Base-by-base conservation (phyloP, 306 rosid species). In the Vigna nakashimae region DNA sequence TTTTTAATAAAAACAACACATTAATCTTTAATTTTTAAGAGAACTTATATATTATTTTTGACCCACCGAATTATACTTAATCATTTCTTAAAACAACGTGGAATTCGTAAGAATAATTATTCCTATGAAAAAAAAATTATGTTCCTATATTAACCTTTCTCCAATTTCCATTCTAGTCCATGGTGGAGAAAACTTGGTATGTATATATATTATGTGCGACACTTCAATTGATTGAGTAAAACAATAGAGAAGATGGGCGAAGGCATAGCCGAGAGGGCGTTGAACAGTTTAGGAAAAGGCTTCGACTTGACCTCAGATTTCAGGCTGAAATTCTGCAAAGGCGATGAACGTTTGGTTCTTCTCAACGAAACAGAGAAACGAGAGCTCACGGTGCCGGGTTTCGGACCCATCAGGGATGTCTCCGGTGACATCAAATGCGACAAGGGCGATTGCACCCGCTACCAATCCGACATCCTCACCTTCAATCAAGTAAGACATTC, bases 251-350 rank as follows among this genome's bases (percentile, higher is more conserved):
- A 69, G 1, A 84, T 80, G 81, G 85, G 76, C 6, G 84, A 84
- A 42, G 74, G 8, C 57, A 84, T 90, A 66, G 89, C 85, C 16
- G 82, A 87, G 65, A 83, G 6, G 49, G 96, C 93, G 68, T 18
- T 92, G 0, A 78, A 65, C 46, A 83, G 98, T 83, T 82, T 95
- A 16, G 99, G 99, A n/a, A 92, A 81, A 87, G 99, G 99, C 6
- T 92, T 95, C 71, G 99, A 95, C 36, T 58, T 95, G 6, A 86
- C 98, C 16, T 89, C 96, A 10, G 99, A 95, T 90, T 95, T 92
- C 88, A 79, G 86, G 34, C 97, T 92, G 38, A 73, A 89, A 9
- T 95, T 86, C 79, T 92, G 96, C 86, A 92, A 92, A 88, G 97
- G 97, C 24, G 34, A 83, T 65, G 78, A 77, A 2, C 84, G 93